Base-by-base conservation (phyloP, 139 green algal genomes). In the Marvania coccoides region DNA sequence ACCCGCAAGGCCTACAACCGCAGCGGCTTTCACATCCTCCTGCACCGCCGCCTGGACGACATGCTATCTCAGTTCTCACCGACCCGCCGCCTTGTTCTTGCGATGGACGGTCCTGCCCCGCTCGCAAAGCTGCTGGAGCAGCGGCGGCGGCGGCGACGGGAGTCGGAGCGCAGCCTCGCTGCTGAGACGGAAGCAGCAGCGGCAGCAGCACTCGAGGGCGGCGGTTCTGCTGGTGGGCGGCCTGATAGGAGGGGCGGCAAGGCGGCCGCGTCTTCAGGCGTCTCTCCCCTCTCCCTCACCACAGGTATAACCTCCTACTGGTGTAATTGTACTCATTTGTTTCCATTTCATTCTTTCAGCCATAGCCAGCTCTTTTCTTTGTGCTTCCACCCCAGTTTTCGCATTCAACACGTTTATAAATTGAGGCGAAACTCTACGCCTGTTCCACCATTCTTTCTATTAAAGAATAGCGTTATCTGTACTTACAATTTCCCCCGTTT, bases 71-170 rank as follows among this genome's bases (percentile, higher is more conserved):
- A 48, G 14, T 72, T 63, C 1, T 19, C 67, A 7, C 87, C 90
- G 2, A 66, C 40, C 28, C 85, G 88, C 59, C 75, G 57, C 13
- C 79, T 95, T 15, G 83, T 95, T 70, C 62, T 96, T 5, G 88
- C 90, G 1, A 51, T 91, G 34, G 81, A 90, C 53, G 88, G 88
- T 0, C 90, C 90, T 23, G 90, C 88, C 5, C 90, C 90, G 0
- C 75, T 96, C 4, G 90, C 90, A 24, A 96, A 96, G 65, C 79
- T 96, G 9, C 67, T 95, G 9, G 90, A 87, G 29, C 90, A 96
- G 70, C 58, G 90, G 47, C 40, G 70, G 36, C 62, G 70, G 1
- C 67, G 70, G 3, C 62, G 61, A 1, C 63, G 63, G 3, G 70
- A 77, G 42, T 31, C 45, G 13, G 70, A 72, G 14, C 37, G 40